Evolutionary conservation across 345 rosid species (phyloP).

Genomic region (Psidium friedrichsthalianum): DNA sequence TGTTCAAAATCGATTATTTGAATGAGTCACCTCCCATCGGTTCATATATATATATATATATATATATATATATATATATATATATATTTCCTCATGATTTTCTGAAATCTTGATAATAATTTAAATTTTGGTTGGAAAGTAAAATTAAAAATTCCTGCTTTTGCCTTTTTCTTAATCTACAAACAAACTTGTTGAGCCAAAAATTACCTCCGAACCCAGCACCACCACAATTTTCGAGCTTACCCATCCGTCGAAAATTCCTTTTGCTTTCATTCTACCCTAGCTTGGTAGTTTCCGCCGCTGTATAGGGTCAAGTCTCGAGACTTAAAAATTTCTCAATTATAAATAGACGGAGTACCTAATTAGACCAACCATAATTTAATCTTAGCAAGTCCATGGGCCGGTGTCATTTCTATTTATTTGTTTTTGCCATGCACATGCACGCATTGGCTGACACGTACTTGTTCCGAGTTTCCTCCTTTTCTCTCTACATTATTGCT

Average conservation of each 20-base stretch:
- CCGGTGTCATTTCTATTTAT: not conserved
- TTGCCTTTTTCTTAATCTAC: not conserved
- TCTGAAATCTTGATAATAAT: rapidly evolving
- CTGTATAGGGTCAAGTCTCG: not conserved
- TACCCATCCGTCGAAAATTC: not conserved
- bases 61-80: not conserved
- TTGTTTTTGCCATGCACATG: not conserved
- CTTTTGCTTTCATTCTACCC: not conserved
- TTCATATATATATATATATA: not conserved
- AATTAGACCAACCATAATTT: not conserved
- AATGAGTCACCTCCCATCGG: not conserved
- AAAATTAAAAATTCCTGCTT: not conserved
- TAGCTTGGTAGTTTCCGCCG: not conserved
- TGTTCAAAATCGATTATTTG: not conserved
- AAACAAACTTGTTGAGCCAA: not conserved
- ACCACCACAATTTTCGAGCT: not conserved
- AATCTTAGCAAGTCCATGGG: not conserved
- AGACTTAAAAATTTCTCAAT: not conserved
- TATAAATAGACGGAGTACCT: not conserved
- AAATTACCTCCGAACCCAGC: not conserved
- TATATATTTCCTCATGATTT: not conserved
- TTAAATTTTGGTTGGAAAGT: not conserved
- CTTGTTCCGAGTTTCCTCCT: not conserved
- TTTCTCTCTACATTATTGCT: not conserved
- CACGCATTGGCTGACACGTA: not conserved